Conservation (phyloP, 2,329 filamentous ascomycete species). For the Arthrobotrys iridis region DNA sequence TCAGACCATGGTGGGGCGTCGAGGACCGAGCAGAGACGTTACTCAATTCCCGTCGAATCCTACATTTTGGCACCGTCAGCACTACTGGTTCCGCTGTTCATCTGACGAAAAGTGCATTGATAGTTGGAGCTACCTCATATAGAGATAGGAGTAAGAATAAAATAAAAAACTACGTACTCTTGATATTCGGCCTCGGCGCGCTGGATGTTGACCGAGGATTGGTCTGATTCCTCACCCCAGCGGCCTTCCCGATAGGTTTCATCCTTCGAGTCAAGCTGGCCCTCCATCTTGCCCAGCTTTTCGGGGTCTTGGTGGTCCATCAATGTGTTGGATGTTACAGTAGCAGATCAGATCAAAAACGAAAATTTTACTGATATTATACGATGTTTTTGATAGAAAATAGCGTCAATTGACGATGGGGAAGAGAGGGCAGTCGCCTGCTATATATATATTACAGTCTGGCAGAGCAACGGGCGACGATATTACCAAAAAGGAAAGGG, state of each 20-base stretch:
- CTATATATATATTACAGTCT: slow-evolving; percentile 13
- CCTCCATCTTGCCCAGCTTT: slow-evolving; percentile 26
- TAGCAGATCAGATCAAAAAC: slow-evolving; percentile 7
- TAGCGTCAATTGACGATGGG: slow-evolving; percentile 1
- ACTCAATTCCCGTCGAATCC: slow-evolving; percentile 37
- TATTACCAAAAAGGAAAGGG: neutral
- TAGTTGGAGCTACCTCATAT: too few relatives aligned
- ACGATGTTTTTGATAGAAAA: neutral
- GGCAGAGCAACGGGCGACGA: neutral
- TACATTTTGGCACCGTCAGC: slow-evolving; percentile 15
- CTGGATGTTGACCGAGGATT: slow-evolving; percentile 56
- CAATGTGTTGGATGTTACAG: slow-evolving; percentile 13
- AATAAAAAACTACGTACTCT: slow-evolving; percentile 52
- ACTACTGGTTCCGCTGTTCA: neutral
- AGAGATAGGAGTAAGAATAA: neutral
- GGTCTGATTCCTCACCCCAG: slow-evolving; percentile 51
- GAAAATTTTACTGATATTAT: neutral
- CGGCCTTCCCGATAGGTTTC: slow-evolving; percentile 33
- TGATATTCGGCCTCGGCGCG: slow-evolving; percentile 57
- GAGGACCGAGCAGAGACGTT: slow-evolving; percentile 20
- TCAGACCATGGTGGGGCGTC: slow-evolving; percentile 22
- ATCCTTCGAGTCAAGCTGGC: too few relatives aligned
- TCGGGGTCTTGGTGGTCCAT: slow-evolving; percentile 32
- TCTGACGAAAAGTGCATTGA: slow-evolving; percentile 5
- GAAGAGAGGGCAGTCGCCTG: neutral